Evolutionary conservation across 192 early-diverging fungal genomes (phyloP).

Genomic region (Rhizophagus sp.): DNA sequence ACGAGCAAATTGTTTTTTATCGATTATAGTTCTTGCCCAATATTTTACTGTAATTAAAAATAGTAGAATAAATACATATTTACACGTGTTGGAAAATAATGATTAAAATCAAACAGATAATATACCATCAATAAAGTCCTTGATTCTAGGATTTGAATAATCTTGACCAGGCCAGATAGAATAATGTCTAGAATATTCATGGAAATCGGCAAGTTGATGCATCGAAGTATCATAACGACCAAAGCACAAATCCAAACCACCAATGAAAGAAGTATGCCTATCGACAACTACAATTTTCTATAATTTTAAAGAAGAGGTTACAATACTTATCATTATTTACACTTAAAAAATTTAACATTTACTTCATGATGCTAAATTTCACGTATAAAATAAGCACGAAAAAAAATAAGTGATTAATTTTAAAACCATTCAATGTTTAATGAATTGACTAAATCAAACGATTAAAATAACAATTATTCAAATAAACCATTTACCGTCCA

Average conservation of each 20-base stretch:
- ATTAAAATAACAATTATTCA: no score
- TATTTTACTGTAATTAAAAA: slow-evolving; percentile 43
- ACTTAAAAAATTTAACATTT: neutral
- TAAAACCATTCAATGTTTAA: neutral
- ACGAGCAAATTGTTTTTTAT: slow-evolving; percentile 52
- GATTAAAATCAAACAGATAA: neutral
- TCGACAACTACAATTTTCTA: slow-evolving; percentile 70
- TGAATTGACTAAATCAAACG: no score
- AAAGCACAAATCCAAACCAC: slow-evolving; percentile 80
- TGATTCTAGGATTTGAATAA: slow-evolving; percentile 86
- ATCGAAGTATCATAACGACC: slow-evolving; percentile 82
- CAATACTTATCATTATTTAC: neutral
- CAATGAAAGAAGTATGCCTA: slow-evolving; percentile 75
- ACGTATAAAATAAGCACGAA: neutral
- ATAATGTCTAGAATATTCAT: slow-evolving; percentile 43
- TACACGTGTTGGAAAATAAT: neutral
- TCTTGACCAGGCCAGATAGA: slow-evolving; percentile 74
- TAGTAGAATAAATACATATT: no score
- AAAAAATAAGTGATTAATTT: no score
- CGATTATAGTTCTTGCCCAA: slow-evolving; percentile 49
- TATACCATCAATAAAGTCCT: slow-evolving; percentile 66
- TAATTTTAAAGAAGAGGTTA: neutral
- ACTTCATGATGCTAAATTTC: slow-evolving; percentile 56
- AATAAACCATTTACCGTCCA: slow-evolving; percentile 61
- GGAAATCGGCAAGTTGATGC: slow-evolving; percentile 76